Conservation (phyloP, 805 yeast genomes). For the Cyberlindnera euphorbiae region DNA sequence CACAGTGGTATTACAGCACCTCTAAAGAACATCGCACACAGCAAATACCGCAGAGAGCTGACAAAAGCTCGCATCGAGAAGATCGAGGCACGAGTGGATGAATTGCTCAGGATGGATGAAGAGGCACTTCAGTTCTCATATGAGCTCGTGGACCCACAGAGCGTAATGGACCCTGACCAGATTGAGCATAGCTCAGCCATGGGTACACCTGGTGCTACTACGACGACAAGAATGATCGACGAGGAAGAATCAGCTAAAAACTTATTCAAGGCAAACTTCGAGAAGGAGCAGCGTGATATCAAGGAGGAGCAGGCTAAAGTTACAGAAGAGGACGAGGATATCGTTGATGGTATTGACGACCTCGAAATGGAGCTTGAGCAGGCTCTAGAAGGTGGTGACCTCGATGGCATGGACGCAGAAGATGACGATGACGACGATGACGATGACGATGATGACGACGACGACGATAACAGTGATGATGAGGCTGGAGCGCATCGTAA, state of each 20-base stretch:
- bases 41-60: conserved; percentile 68
- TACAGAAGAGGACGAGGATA: conserved; percentile 9
- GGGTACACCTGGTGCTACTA: background rate
- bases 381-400: conserved; percentile 34
- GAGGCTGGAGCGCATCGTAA: conserved; percentile 26
- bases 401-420: conserved; percentile 24
- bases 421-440: conserved; percentile 25
- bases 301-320: too few species aligned
- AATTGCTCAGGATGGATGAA: conserved; percentile 66
- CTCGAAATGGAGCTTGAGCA: conserved; percentile 55
- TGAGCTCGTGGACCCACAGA: conserved; percentile 61
- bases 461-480: conserved; percentile 30
- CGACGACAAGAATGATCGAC: conserved; percentile 11
- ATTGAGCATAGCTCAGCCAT: conserved; percentile 2
- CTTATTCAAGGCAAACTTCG: conserved; percentile 3
- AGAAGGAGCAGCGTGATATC: conserved; percentile 1
- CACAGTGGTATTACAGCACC: conserved; percentile 79
- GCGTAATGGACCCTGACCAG: conserved; percentile 9
- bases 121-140: conserved; percentile 78
- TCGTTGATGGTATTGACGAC: conserved; percentile 33
- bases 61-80: conserved; percentile 69
- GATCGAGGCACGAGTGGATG: conserved; percentile 75
- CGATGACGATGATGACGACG: conserved; percentile 36
- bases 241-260: conserved; percentile 15
- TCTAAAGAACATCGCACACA: conserved; percentile 58